A percentile compares a stretch with the other conserved stretches of the same genome.
These are phyloP conservation scores for Daedaleopsis sinensis DNA, from an alignment of 768 basidiomycete genomes.

Conservation along the genomic window DNA sequence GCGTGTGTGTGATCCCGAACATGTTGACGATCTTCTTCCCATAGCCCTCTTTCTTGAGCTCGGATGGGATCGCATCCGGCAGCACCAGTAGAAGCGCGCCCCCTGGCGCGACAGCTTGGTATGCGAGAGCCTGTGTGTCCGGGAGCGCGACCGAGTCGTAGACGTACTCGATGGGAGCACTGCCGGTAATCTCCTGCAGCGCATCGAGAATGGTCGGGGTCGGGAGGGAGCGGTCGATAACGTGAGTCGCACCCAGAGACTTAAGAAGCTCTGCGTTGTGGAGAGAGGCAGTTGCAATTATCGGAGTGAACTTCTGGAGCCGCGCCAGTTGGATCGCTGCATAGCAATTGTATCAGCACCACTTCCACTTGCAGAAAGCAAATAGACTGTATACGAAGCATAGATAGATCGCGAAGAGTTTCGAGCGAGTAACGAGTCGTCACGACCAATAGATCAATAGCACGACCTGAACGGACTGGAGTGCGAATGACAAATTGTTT, in stretches of 20 bases:
- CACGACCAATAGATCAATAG: too few relatives aligned
- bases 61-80: neutral
- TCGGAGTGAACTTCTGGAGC: slow-evolving; percentile 27
- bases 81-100: slow-evolving; percentile 34
- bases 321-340: slow-evolving; percentile 28
- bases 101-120: slow-evolving; percentile 38
- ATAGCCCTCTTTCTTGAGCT: too few relatives aligned
- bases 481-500: neutral
- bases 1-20: slow-evolving; percentile 5
- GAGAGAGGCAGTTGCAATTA: slow-evolving; percentile 28
- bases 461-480: neutral
- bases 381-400: too few relatives aligned
- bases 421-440: too few relatives aligned
- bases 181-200: neutral
- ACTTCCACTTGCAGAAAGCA: too few relatives aligned
- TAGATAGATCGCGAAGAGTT: too few relatives aligned
- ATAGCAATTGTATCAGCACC: too few relatives aligned
- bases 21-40: slow-evolving; percentile 1
- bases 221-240: slow-evolving; percentile 24
- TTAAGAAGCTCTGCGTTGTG: slow-evolving; percentile 20
- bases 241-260: slow-evolving; percentile 29
- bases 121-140: slow-evolving; percentile 43
- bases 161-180: slow-evolving; percentile 21
- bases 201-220: slow-evolving; percentile 6
- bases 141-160: slow-evolving; percentile 37